phyloP scores from a whole-genome alignment of 495 filamentous ascomycete genomes.

The Parachaetomium inaequale region DNA sequence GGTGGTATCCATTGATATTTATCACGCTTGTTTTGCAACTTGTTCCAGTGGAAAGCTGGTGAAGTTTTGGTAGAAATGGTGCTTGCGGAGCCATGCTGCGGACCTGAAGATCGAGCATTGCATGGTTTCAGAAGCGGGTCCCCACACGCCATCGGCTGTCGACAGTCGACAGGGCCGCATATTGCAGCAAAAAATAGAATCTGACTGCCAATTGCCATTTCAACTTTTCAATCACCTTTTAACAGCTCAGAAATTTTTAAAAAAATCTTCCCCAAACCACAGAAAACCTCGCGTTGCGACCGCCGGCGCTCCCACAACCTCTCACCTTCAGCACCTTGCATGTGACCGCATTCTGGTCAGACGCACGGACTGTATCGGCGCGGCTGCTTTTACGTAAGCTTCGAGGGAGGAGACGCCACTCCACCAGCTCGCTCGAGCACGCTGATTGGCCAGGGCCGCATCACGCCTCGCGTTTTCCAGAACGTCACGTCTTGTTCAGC shows the following conservation, averaged over 20 bases:
- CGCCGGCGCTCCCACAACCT: background rate
- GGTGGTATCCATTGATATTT: too few species aligned
- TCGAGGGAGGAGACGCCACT: background rate
- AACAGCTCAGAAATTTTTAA: too few species aligned
- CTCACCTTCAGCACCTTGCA: background rate
- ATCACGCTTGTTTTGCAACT: too few species aligned
- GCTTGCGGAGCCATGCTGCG: too few species aligned
- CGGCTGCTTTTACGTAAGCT: constrained; percentile 24
- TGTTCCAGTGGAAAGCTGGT: too few species aligned
- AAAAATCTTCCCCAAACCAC: too few species aligned
- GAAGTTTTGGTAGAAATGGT: too few species aligned
- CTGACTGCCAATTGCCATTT: background rate
- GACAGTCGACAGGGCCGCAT: background rate
- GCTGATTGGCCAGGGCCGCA: constrained; percentile 18
- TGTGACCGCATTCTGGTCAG: background rate
- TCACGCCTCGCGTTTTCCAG: constrained; percentile 32
- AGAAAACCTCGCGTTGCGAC: background rate
- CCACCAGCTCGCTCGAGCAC: background rate
- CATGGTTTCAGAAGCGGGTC: background rate
- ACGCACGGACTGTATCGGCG: constrained; percentile 5
- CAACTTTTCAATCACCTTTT: background rate
- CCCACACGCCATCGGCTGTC: background rate
- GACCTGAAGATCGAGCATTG: too few species aligned
- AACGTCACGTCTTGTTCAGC: constrained; percentile 36
- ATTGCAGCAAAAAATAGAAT: background rate